Conservation (phyloP, 768 basidiomycete species). For the Lactifluus volemus region DNA sequence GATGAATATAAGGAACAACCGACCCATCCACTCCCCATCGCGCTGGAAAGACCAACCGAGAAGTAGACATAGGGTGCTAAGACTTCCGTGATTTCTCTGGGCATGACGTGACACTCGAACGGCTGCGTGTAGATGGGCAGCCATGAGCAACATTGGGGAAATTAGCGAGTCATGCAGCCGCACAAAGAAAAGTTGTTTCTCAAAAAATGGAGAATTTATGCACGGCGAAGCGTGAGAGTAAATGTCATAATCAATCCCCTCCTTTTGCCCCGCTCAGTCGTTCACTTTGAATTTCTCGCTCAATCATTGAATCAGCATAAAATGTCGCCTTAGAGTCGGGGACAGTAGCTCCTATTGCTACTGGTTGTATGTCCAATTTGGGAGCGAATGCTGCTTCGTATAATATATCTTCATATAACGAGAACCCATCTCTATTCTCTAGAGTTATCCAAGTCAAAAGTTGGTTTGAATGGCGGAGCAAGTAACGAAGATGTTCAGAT, state of each 20-base stretch:
- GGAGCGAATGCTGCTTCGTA: too few relatives aligned
- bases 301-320: too few relatives aligned
- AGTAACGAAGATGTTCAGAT: too few relatives aligned
- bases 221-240: neutral
- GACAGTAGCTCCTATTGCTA: too few relatives aligned
- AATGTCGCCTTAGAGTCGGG: too few relatives aligned
- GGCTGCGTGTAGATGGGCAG: constrained; percentile 50
- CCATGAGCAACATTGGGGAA: constrained; percentile 90
- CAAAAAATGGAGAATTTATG: neutral
- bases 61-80: constrained; percentile 64
- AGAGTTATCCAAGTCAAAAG: too few relatives aligned
- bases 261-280: too few relatives aligned
- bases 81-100: constrained; percentile 61
- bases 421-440: too few relatives aligned
- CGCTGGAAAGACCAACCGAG: constrained; percentile 17
- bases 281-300: too few relatives aligned
- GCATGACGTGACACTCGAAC: constrained; percentile 90
- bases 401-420: too few relatives aligned
- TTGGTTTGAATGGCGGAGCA: too few relatives aligned
- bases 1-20: constrained; percentile 48
- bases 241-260: neutral
- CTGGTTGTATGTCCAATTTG: too few relatives aligned
- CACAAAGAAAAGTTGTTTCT: constrained; percentile 39
- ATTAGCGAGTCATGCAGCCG: constrained; percentile 68
- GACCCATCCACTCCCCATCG: constrained; percentile 57